Conservation (phyloP, 2,329 filamentous ascomycete species). For the Xylaria sp. region DNA sequence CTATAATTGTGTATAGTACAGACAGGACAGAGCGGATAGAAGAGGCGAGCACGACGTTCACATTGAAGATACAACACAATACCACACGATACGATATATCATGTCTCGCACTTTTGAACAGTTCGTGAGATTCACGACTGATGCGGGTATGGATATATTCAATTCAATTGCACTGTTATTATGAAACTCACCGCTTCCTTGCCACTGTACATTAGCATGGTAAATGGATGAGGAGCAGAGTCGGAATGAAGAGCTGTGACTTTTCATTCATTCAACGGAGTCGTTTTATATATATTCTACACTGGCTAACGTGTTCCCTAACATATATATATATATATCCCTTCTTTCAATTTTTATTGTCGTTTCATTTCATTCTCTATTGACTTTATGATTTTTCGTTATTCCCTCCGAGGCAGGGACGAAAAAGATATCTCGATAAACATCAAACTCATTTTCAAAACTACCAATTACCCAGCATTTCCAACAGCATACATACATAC, state of each 20-base stretch:
- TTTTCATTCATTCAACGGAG: neutral
- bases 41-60: neutral
- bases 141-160: slow-evolving; percentile 54
- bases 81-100: neutral
- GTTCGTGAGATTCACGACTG: slow-evolving; percentile 59
- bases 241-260: neutral
- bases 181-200: neutral
- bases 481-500: neutral
- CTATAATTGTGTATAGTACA: neutral
- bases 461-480: neutral
- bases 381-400: too few species aligned
- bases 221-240: neutral
- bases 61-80: neutral
- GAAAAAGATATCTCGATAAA: too few species aligned
- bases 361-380: too few species aligned
- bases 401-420: too few species aligned
- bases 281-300: neutral
- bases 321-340: too few species aligned
- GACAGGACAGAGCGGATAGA: neutral
- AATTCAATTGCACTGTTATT: neutral
- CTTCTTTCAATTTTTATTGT: too few species aligned
- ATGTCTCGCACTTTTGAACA: slow-evolving; percentile 51
- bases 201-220: neutral
- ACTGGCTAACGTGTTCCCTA: too few species aligned
- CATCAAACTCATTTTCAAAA: neutral